Evolutionary conservation across 352 stramenopile species (phyloP).

Genomic region (Phytophthora tentaculata): DNA sequence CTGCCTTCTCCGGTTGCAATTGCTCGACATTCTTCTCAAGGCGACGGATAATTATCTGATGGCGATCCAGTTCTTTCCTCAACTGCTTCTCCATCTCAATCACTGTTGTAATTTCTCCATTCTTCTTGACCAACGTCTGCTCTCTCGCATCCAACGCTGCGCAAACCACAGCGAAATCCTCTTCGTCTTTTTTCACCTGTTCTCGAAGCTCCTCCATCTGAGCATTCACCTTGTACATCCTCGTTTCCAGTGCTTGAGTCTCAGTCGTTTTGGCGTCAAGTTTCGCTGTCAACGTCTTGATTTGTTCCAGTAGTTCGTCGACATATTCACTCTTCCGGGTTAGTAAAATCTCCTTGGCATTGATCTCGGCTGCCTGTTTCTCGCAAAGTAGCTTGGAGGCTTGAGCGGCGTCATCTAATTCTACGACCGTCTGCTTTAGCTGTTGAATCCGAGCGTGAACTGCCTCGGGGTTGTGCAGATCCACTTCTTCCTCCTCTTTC

Average conservation of each 20-base stretch:
- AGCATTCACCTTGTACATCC: constrained; percentile 25
- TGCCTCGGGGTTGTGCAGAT: constrained; percentile 3
- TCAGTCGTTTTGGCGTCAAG: constrained; percentile 24
- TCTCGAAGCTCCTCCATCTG: constrained; percentile 48
- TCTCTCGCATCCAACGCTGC: constrained; percentile 61
- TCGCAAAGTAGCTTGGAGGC: constrained; percentile 61
- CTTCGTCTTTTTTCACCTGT: constrained; percentile 68
- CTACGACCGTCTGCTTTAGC: constrained; percentile 18
- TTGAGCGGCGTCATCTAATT: constrained; percentile 38
- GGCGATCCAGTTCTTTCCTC: constrained; percentile 50
- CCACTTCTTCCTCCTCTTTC: background rate
- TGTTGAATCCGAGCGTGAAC: constrained; percentile 20
- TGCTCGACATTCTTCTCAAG: constrained; percentile 59
- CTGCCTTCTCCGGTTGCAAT: constrained; percentile 44
- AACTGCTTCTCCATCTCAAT: constrained; percentile 46
- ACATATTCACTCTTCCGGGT: constrained; percentile 66
- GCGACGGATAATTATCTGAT: constrained; percentile 43
- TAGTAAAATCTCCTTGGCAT: constrained; percentile 72
- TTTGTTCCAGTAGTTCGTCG: constrained; percentile 59
- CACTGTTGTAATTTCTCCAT: constrained; percentile 35
- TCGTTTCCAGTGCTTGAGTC: constrained; percentile 22
- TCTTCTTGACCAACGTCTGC: constrained; percentile 45
- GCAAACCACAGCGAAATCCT: constrained; percentile 71
- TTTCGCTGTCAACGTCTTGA: constrained; percentile 31
- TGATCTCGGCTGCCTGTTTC: constrained; percentile 67